Conservation (phyloP, 495 filamentous ascomycete genomes). For the Talaromyces trachyspermus region DNA sequence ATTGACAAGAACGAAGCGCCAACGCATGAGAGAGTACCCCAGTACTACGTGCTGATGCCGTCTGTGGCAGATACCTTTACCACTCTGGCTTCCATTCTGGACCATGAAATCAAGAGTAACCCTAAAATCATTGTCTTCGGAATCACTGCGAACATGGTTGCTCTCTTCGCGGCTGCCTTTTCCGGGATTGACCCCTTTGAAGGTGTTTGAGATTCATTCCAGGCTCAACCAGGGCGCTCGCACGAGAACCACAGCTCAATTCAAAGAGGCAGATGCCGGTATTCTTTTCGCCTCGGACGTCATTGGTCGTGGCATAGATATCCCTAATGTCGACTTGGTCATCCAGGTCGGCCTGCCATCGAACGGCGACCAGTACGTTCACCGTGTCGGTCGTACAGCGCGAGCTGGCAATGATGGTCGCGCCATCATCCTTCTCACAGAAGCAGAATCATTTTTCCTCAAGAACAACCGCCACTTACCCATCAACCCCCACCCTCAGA, state of each 20-base stretch:
- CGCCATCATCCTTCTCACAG: constrained; percentile 55
- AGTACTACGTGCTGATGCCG: constrained; percentile 50
- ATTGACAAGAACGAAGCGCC: constrained; percentile 52
- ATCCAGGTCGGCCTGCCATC: constrained; percentile 90
- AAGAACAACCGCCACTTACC: constrained; percentile 44
- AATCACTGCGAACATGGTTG: constrained; percentile 56
- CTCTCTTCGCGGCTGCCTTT: constrained; percentile 46
- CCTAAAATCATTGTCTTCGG: constrained; percentile 67
- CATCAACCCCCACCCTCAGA: constrained; percentile 45
- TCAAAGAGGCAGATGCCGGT: constrained; percentile 46
- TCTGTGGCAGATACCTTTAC: constrained; percentile 46
- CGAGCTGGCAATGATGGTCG: constrained; percentile 70
- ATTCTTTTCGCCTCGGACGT: constrained; percentile 86
- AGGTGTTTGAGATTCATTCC: constrained; percentile 53
- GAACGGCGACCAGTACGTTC: constrained; percentile 73
- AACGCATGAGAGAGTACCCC: constrained; percentile 55
- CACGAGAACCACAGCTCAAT: constrained; percentile 51
- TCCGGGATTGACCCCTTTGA: constrained; percentile 32
- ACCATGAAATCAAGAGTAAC: constrained; percentile 32
- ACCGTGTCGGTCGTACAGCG: constrained; percentile 87
- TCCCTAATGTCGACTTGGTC: constrained; percentile 70
- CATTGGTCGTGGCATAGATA: constrained; percentile 82
- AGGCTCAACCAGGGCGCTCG: constrained; percentile 50
- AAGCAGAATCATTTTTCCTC: constrained; percentile 54
- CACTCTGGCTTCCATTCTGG: constrained; percentile 39